phyloP scores from a whole-genome alignment of 495 filamentous ascomycete species.

The Penicillium taxi region DNA sequence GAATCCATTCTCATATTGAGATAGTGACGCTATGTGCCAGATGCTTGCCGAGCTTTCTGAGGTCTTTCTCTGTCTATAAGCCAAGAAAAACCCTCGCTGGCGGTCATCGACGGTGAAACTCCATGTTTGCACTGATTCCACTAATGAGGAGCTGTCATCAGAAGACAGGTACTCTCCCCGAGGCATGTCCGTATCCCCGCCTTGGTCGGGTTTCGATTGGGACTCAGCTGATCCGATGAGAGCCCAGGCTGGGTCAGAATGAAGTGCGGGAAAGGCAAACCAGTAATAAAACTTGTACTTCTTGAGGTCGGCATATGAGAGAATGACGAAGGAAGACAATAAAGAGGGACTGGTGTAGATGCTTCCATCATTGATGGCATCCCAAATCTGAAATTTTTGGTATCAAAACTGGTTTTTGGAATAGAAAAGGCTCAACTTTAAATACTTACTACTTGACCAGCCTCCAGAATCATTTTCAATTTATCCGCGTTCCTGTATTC shows the following conservation, averaged over 20 bases:
- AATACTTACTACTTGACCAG: constrained; percentile 73
- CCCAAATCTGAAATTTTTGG: constrained; percentile 64
- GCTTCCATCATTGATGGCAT: constrained; percentile 89
- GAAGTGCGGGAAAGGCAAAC: constrained; percentile 89
- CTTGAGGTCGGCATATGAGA: constrained; percentile 95
- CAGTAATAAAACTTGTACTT: constrained; percentile 92
- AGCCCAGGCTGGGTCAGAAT: constrained; percentile 78
- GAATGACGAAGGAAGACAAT: constrained; percentile 74
- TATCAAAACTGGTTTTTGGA: not conserved
- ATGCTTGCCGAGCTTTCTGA: constrained; percentile 4
- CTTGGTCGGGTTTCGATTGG: not conserved
- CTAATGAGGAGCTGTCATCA: constrained; percentile 63
- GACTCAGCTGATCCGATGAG: constrained; percentile 14
- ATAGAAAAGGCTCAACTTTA: constrained; percentile 16
- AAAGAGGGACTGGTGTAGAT: constrained; percentile 92
- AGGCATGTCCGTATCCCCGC: constrained; percentile 14
- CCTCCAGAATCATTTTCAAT: constrained; percentile 57
- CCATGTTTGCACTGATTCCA: constrained; percentile 80
- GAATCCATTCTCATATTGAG: constrained; percentile 78
- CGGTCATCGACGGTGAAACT: constrained; percentile 65
- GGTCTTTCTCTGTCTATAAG: constrained; percentile 51
- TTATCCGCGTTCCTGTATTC: constrained; percentile 79
- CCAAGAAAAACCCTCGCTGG: constrained; percentile 91
- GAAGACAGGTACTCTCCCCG: constrained; percentile 42
- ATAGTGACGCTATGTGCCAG: constrained; percentile 70